Base-by-base conservation (phyloP, 1,284 basidiomycete species). In the Papiliotrema terrestris region DNA sequence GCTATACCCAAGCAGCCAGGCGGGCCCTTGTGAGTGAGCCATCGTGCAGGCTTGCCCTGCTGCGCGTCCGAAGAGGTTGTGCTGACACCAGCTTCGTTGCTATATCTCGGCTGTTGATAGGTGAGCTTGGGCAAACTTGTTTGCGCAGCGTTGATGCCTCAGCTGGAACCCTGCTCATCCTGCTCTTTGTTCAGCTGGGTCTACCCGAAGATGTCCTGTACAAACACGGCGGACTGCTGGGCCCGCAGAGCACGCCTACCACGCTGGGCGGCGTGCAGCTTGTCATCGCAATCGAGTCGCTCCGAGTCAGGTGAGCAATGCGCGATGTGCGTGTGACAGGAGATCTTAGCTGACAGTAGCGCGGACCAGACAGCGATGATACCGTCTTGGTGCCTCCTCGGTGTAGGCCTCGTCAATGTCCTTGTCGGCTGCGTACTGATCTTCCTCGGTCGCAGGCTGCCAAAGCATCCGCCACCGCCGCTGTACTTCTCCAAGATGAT, bases 171-270 rank as follows among this genome's bases (percentile, higher is more conserved):
- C 43, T 57, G 0, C 42, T 62, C 3, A 35, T 23, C 1, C 19
- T 62, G 9, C 48, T 62, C 22, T 29, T 58, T 2, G 68, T 58
- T 4, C 67, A 71, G 44, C 19, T 62, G 2, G 68, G 67, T 11
- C 48, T 52, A 32, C 68, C 68, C 4, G 68, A 71, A 44, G 58
- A 49, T 38, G 54, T 64, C 19, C 49, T 68, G n/a, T 66, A 66
- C 45, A 32, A 50, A 4, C 57, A 58, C 35, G n/a, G 57, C 1
- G 47, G 60, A 0, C 65, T 59, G 63, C 52, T 71, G 1, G 69
- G 69, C n/a, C 62, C 69, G 2, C 61, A 67, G 37, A 63, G 56
- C 29, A 65, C 66, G 3, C 66, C 69, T 1, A 14, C 68, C 0
- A 54, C 51, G 45, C 39, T 68, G 8, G 69, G 69, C 2, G 8